Percentiles rank a stretch among this genome's conserved stretches.
Evolutionary conservation across 2,329 filamentous ascomycete species (phyloP).

Genomic region (Pseudogymnoascus sp.): DNA sequence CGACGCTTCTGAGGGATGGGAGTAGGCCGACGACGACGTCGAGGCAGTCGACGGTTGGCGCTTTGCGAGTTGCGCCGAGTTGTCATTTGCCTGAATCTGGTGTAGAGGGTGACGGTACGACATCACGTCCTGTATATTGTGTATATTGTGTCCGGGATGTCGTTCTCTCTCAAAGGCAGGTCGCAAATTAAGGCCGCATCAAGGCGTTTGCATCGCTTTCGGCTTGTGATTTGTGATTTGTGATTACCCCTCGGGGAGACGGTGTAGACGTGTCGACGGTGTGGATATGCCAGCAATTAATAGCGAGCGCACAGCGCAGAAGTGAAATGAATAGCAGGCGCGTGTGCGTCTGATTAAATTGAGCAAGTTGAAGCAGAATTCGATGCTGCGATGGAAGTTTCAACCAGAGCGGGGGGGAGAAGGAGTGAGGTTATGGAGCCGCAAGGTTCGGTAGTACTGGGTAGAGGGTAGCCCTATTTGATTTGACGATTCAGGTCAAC

Average conservation of each 20-base stretch:
- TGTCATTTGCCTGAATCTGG: conserved; percentile 48
- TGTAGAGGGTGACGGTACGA: conserved; percentile 54
- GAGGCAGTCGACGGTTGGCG: conserved; percentile 64
- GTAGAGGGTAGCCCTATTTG: neutral
- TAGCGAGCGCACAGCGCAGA: conserved; percentile 12
- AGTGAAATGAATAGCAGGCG: neutral
- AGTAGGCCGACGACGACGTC: conserved; percentile 64
- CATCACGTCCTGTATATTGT: conserved; percentile 35
- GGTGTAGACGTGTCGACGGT: conserved; percentile 7
- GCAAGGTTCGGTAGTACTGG: conserved; percentile 2
- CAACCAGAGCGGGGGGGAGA: conserved; percentile 1
- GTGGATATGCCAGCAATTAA: neutral
- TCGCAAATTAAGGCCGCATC: conserved; percentile 12
- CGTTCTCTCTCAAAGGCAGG: neutral
- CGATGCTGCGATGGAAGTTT: neutral
- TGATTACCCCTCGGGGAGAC: conserved; percentile 9
- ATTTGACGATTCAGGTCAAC: conserved; percentile 9
- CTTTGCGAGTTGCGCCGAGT: conserved; percentile 32
- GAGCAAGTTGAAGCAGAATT: neutral
- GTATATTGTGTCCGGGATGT: conserved; percentile 2
- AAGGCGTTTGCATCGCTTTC: conserved; percentile 16
- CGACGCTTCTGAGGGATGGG: conserved; percentile 41
- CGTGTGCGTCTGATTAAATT: neutral
- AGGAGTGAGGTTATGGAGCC: neutral
- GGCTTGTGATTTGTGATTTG: neutral